A percentile compares a stretch with the other conserved stretches of the same genome.
Conservation (phyloP, 345 rosid genomes). For the Lumnitzera racemosa region DNA sequence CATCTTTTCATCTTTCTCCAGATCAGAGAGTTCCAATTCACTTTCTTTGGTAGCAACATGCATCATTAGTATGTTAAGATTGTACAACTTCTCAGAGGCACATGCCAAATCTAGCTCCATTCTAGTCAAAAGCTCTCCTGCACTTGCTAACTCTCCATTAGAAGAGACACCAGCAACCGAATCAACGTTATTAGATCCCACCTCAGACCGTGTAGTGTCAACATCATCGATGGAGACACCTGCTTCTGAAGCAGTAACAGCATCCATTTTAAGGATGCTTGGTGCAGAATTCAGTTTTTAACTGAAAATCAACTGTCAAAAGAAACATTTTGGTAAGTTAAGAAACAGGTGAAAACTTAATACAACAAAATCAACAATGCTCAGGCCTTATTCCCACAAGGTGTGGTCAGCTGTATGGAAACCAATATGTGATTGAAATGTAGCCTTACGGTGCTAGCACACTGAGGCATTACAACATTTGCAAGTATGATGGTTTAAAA, state of each 20-base stretch:
- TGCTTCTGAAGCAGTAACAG: slow-evolving; percentile 25
- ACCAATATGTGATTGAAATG: no score
- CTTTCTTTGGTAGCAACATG: slow-evolving; percentile 59
- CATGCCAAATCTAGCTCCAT: slow-evolving; percentile 69
- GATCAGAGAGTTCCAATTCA: slow-evolving; percentile 56
- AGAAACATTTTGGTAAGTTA: not conserved
- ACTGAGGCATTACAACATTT: no score
- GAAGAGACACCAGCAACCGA: slow-evolving; percentile 29
- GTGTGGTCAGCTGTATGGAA: no score
- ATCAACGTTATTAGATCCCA: slow-evolving; percentile 42
- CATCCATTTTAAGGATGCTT: slow-evolving; percentile 30
- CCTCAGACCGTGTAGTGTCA: slow-evolving; percentile 36
- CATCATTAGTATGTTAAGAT: slow-evolving; percentile 70
- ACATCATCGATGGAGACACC: slow-evolving; percentile 42
- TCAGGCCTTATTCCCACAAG: no score
- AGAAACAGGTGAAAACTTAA: no score
- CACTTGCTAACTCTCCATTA: slow-evolving; percentile 28
- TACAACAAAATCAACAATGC: no score
- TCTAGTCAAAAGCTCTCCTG: slow-evolving; percentile 41
- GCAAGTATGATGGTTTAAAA: no score
- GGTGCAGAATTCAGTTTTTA: slow-evolving; percentile 3
- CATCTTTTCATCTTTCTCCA: slow-evolving; percentile 17
- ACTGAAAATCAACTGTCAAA: slow-evolving; percentile 2
- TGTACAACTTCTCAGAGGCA: slow-evolving; percentile 66
- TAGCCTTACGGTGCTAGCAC: no score